Percentiles rank a stretch among this genome's conserved stretches.
phyloP scores from a whole-genome alignment of 2,329 filamentous ascomycete species.

The Monosporascus cannonballus region DNA sequence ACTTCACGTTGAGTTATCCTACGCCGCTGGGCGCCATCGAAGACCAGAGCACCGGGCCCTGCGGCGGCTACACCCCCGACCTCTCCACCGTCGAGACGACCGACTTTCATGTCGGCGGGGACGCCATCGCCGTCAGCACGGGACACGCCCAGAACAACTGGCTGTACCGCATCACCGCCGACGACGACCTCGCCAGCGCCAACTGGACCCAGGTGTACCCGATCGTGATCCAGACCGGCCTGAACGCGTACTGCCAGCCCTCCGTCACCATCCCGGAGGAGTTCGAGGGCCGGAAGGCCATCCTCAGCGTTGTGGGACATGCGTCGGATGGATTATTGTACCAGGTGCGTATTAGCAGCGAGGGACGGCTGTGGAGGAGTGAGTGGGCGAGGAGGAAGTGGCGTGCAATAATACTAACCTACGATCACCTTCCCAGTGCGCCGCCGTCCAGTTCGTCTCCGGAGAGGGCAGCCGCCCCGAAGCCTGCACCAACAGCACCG shows the following conservation, averaged over 20 bases:
- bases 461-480: conserved; percentile 25
- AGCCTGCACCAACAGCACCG: conserved; percentile 33
- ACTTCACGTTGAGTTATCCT: conserved; percentile 48
- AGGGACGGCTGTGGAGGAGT: no score
- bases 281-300: conserved; percentile 49
- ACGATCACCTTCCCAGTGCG: conserved; percentile 34
- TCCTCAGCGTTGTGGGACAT: conserved; percentile 45
- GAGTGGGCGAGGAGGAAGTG: no score
- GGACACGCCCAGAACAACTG: conserved; percentile 48
- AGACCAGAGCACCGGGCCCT: conserved; percentile 40
- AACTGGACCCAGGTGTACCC: conserved; percentile 52
- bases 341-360: conserved; percentile 35
- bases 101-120: conserved; percentile 53
- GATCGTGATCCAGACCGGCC: conserved; percentile 47
- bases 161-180: conserved; percentile 53
- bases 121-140: conserved; percentile 41
- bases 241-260: conserved; percentile 49
- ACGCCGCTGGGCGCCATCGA: conserved; percentile 42
- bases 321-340: conserved; percentile 51
- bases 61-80: conserved; percentile 47
- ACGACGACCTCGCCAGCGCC: conserved; percentile 38
- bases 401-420: background rate
- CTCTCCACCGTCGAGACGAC: conserved; percentile 30
- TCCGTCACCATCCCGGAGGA: conserved; percentile 39
- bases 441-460: conserved; percentile 48